Conservation (phyloP, 2,329 filamentous ascomycete genomes). For the Dothideomycetidae sp. region DNA sequence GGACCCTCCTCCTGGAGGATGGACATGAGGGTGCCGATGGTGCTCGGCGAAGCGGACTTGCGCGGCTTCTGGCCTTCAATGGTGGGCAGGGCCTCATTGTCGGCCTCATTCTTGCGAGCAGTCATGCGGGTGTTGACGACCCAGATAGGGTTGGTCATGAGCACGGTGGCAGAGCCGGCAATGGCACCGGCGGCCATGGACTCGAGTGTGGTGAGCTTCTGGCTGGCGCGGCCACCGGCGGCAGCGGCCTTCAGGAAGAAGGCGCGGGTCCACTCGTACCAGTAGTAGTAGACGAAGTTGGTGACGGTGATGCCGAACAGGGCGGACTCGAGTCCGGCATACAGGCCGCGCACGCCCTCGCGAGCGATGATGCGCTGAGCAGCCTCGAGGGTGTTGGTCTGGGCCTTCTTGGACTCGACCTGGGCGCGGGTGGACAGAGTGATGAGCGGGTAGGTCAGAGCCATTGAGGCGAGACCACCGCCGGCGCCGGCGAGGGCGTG, state of each 20-base stretch:
- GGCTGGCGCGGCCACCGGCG: constrained; percentile 8
- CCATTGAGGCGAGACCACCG: constrained; percentile 88
- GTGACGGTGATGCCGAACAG: constrained; percentile 96
- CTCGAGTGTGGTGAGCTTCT: constrained; percentile 71
- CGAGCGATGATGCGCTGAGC: constrained; percentile 77
- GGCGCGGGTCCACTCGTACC: constrained; percentile 89
- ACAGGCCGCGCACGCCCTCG: constrained; percentile 78
- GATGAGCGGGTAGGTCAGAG: constrained; percentile 93
- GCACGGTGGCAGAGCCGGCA: constrained; percentile 82
- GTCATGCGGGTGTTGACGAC: constrained; percentile 98
- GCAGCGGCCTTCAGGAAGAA: constrained; percentile 31
- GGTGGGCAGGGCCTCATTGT: constrained; percentile 24
- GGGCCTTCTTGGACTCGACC: constrained; percentile 87
- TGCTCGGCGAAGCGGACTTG: constrained; percentile 48
- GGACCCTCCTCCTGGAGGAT: constrained; percentile 76
- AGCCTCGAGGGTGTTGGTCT: constrained; percentile 70
- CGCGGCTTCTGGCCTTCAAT: constrained; percentile 29
- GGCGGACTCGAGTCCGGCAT: constrained; percentile 83
- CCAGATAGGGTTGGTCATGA: constrained; percentile 98
- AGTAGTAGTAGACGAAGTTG: constrained; percentile 99
- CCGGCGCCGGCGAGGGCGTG: constrained; percentile 88
- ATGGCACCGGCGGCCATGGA: constrained; percentile 91
- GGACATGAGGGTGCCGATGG: constrained; percentile 64
- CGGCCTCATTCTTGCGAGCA: constrained; percentile 54
- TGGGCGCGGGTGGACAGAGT: constrained; percentile 95